A percentile compares a stretch with the other conserved stretches of the same genome.
Evolutionary conservation across 192 early-diverging fungal species (phyloP).

Genomic region (Backusella macrospora): DNA sequence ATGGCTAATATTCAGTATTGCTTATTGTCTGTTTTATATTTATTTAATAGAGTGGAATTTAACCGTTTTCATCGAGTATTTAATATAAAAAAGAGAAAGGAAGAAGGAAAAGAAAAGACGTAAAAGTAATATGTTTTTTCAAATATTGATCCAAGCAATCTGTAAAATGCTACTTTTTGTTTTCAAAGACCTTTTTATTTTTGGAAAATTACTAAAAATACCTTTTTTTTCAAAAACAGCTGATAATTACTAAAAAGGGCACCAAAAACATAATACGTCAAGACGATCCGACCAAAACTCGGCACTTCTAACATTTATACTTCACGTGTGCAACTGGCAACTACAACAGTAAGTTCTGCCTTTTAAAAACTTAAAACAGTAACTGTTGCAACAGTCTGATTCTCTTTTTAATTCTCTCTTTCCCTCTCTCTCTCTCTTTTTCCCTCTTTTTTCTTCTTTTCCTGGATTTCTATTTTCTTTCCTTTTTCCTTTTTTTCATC

Average conservation of each 20-base stretch:
- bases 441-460: neutral
- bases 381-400: neutral
- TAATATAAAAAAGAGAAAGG: neutral
- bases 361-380: slow-evolving; percentile 15
- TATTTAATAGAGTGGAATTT: neutral
- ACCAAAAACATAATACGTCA: slow-evolving; percentile 2
- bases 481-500: neutral
- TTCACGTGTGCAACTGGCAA: neutral
- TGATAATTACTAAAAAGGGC: neutral
- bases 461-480: slow-evolving; percentile 7
- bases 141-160: slow-evolving; percentile 5
- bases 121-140: neutral
- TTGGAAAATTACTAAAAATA: slow-evolving; percentile 10
- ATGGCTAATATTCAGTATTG: no score
- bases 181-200: slow-evolving; percentile 3
- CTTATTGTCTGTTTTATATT: no score
- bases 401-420: neutral
- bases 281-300: slow-evolving; percentile 6
- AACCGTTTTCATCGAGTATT: neutral
- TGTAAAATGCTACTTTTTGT: neutral
- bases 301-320: slow-evolving; percentile 7
- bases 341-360: slow-evolving; percentile 7
- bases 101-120: neutral
- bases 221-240: neutral
- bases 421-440: neutral